Conservation (phyloP, 805 yeast genomes). For the Priceomyces medius region DNA sequence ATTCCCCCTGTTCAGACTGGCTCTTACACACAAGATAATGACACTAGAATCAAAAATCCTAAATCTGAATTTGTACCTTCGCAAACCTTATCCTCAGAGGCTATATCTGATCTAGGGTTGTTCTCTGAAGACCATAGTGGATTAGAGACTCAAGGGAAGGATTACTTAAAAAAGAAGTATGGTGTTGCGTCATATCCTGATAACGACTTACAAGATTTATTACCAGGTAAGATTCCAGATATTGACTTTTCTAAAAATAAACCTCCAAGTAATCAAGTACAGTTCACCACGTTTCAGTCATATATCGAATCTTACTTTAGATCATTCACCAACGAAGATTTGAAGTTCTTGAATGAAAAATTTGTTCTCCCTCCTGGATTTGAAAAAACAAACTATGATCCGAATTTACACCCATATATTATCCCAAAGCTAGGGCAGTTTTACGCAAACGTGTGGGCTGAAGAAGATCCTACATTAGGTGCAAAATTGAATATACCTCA, state of each 20-base stretch:
- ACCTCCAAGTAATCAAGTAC: slow-evolving; percentile 77
- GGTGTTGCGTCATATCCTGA: slow-evolving; percentile 92
- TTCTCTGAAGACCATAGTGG: slow-evolving; percentile 62
- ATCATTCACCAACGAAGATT: slow-evolving; percentile 74
- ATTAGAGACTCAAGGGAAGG: slow-evolving; percentile 66
- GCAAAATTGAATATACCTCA: slow-evolving; percentile 49
- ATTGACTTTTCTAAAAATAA: slow-evolving; percentile 81
- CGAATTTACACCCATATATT: slow-evolving; percentile 64
- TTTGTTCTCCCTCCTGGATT: slow-evolving; percentile 54
- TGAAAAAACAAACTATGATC: slow-evolving; percentile 54
- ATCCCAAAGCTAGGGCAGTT: slow-evolving; percentile 85
- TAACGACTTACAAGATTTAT: slow-evolving; percentile 63
- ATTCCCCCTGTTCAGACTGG: slow-evolving; percentile 50
- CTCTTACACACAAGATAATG: slow-evolving; percentile 50
- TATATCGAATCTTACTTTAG: slow-evolving; percentile 85
- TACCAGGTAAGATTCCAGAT: slow-evolving; percentile 89
- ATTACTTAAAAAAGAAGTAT: slow-evolving; percentile 68
- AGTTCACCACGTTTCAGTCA: slow-evolving; percentile 80
- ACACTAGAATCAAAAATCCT: slow-evolving; percentile 65
- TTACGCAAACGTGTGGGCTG: slow-evolving; percentile 83
- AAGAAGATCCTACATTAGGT: slow-evolving; percentile 61
- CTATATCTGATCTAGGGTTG: slow-evolving; percentile 59
- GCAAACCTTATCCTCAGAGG: slow-evolving; percentile 66
- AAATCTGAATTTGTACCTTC: slow-evolving; percentile 72
- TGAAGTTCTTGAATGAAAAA: slow-evolving; percentile 66